Evolutionary conservation across 2,329 filamentous ascomycete genomes (phyloP), one percentile per base, ranked within the genome.

Genomic region (Apiospora pterosperma): DNA sequence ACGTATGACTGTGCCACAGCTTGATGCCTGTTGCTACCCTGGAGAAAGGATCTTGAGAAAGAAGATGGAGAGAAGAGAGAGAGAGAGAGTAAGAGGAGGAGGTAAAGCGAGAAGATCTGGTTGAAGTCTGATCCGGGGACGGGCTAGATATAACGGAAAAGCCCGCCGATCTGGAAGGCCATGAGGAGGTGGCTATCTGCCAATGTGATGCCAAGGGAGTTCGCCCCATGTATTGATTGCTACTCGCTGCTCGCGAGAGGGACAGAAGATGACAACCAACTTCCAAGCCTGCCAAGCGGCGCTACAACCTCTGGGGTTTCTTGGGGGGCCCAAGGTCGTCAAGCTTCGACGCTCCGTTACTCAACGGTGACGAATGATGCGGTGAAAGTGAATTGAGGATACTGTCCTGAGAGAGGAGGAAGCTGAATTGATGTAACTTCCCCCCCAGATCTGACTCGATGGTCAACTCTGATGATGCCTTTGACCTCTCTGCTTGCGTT

Each of bases 1-100:
- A 75, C 63, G 71, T 73, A 67, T 67, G 63, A 65, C 66, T 63
- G 62, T 55, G 62, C 67, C 65, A 66, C 63, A 42, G 62, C 59
- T 65, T 61, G 65, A 38, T 63, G 64, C 62, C 48, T 55, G 48
- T 55, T 25, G 16, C 41, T 60, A 38, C 36, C 59, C 62, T 63
- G 44, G 60, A 59, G 41, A 42, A 60, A 62, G 61, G 59, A 67
- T 55, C 42, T 14, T 28, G 23, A 48, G 11, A 2, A 67, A 67
- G 63, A 65, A 64, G 58, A 63, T 65, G 63, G 61, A 66, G 65
- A 62, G 65, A 68, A 68, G 64, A 69, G 25, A 31, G 25, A 31
- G 14, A n/a, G 10, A n/a, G 16, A 34, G 65, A 66, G 61, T 21
- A 25, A 62, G 42, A 23, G 42, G 39, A 10, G n/a, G 19, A 21